These are phyloP conservation scores for Chlorella sorokiniana DNA, from an alignment of 139 green algal genomes.

Conservation along the genomic window DNA sequence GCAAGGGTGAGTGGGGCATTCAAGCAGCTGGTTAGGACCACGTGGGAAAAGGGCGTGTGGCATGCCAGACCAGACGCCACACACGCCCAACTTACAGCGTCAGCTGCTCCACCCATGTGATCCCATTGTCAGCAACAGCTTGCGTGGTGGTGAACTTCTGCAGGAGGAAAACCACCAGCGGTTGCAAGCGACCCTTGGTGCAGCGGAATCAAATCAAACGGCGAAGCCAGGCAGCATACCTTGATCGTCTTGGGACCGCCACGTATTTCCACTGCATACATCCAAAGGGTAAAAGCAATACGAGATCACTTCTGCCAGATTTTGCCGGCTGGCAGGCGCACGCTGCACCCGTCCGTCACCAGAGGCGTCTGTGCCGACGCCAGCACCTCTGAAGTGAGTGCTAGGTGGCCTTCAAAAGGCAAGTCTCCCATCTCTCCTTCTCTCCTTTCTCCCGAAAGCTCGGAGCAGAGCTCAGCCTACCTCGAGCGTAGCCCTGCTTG, in stretches of 20 bases:
- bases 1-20: conserved; percentile 4
- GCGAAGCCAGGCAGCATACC: conserved; percentile 40
- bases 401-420: no score
- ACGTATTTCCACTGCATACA: conserved; percentile 78
- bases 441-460: not conserved
- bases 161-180: no score
- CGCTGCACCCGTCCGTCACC: no score
- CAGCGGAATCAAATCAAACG: no score
- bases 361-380: not conserved
- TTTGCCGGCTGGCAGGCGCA: no score
- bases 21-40: no score
- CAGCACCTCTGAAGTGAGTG: no score
- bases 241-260: conserved; percentile 74
- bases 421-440: no score
- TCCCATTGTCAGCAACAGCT: conserved; percentile 46
- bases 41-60: no score
- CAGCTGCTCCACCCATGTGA: conserved; percentile 73
- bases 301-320: no score
- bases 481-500: conserved; percentile 76
- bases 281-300: not conserved
- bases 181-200: no score
- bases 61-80: not conserved
- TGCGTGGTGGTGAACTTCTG: conserved; percentile 61
- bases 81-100: conserved; percentile 50
- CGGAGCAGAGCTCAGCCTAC: no score